Conservation (phyloP, 2,329 filamentous ascomycete species). For the Hypoxylon sp. region DNA sequence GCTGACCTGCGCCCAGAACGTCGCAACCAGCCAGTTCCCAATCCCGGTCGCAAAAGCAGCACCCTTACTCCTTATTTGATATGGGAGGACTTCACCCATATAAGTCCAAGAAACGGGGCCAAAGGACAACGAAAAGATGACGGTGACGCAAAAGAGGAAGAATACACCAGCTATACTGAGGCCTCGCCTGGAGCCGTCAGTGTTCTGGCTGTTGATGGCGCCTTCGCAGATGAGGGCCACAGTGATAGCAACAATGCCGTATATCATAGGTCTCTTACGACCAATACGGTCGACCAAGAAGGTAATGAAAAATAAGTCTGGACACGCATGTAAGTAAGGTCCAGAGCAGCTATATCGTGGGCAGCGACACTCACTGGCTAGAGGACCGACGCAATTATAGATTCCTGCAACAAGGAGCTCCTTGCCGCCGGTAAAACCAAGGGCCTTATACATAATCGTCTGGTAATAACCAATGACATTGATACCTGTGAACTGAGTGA, state of each 20-base stretch:
- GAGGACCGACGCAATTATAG: neutral
- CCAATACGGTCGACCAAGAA: neutral
- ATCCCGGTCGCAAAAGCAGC: neutral
- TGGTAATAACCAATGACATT: neutral
- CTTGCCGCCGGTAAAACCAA: neutral
- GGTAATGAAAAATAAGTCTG: neutral
- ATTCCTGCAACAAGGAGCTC: neutral
- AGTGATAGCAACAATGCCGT: neutral
- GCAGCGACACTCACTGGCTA: neutral
- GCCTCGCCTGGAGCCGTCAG: neutral
- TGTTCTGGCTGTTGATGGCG: neutral
- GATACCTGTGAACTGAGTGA: neutral
- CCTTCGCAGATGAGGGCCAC: neutral
- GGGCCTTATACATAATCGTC: neutral
- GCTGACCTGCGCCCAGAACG: neutral
- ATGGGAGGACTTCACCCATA: neutral
- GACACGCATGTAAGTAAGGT: neutral
- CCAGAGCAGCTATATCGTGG: neutral
- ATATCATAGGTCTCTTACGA: neutral
- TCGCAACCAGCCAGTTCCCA: neutral
- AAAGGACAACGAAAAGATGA: neutral
- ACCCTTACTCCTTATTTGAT: neutral
- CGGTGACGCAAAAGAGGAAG: neutral
- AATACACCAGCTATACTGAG: slow-evolving; percentile 1
- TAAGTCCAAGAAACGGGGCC: neutral